These are phyloP conservation scores for Hortaea sp. DNA, from an alignment of 2,329 filamentous ascomycete species.

Conservation along the genomic window DNA sequence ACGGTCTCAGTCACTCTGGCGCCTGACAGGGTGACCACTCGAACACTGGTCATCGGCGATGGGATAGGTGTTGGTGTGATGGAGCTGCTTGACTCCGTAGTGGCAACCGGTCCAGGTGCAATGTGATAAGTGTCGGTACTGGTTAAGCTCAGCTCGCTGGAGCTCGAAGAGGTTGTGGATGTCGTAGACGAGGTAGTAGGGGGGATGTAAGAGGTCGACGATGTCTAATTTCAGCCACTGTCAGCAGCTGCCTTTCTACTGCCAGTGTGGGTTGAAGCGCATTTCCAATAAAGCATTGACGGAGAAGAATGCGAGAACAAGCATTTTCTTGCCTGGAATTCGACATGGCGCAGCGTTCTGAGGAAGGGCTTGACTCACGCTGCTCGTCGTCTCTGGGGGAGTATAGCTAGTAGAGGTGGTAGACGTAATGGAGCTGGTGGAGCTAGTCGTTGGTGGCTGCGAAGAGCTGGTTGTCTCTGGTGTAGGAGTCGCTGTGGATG, in stretches of 20 bases:
- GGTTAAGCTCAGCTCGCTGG: slow-evolving; percentile 5
- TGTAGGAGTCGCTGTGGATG: slow-evolving; percentile 2
- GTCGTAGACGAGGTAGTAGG: slow-evolving; percentile 6
- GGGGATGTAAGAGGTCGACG: slow-evolving; percentile 9
- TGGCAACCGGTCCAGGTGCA: slow-evolving; percentile 4
- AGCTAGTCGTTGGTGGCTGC: not conserved
- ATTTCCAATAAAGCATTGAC: too few relatives aligned
- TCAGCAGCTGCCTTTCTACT: too few relatives aligned
- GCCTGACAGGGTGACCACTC: slow-evolving; percentile 35
- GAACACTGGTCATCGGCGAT: slow-evolving; percentile 26
- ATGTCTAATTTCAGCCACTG: not conserved
- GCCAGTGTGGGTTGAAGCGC: too few relatives aligned
- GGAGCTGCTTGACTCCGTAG: slow-evolving; percentile 12
- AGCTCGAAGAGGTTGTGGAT: slow-evolving; percentile 8
- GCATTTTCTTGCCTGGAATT: too few relatives aligned
- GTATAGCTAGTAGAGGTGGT: too few relatives aligned
- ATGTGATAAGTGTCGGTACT: not conserved
- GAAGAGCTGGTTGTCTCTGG: not conserved
- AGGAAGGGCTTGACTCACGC: too few relatives aligned
- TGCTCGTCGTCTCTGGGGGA: too few relatives aligned
- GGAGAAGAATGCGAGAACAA: too few relatives aligned
- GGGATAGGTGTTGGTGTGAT: slow-evolving; percentile 11
- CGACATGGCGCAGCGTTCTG: too few relatives aligned
- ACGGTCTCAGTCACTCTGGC: slow-evolving; percentile 35
- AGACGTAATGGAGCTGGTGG: too few relatives aligned